Conservation (phyloP, 768 basidiomycete genomes). For the Trametes maxima region DNA sequence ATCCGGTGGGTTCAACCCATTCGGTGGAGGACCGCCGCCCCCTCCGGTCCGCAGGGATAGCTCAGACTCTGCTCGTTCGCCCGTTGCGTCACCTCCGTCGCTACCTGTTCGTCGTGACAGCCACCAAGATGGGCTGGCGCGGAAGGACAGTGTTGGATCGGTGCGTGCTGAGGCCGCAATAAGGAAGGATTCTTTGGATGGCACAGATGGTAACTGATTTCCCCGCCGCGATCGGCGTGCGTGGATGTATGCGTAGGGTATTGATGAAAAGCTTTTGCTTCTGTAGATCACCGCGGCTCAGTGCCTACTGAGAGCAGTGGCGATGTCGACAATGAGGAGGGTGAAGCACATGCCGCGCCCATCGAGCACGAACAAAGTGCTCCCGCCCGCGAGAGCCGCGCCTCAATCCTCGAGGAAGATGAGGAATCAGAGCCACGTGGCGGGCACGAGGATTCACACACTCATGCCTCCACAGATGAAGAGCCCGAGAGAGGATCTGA, state of each 20-base stretch:
- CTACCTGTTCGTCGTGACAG: conserved; percentile 23
- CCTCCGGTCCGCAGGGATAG: conserved; percentile 27
- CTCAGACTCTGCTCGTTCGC: conserved; percentile 23
- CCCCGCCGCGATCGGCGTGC: conserved; percentile 6
- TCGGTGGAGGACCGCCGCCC: conserved; percentile 36
- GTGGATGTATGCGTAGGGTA: conserved; percentile 26
- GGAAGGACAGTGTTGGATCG: conserved; percentile 27
- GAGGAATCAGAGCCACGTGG: conserved; percentile 21
- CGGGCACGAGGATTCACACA: conserved; percentile 10
- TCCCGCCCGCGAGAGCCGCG: no score
- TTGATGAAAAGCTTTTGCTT: conserved; percentile 24
- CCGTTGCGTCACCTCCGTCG: conserved; percentile 4
- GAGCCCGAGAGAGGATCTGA: background rate
- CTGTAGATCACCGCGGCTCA: conserved; percentile 20
- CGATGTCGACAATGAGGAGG: conserved; percentile 9
- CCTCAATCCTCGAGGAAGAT: conserved; percentile 13
- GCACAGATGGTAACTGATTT: conserved; percentile 33
- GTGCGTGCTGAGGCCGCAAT: conserved; percentile 16
- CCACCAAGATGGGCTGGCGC: conserved; percentile 11
- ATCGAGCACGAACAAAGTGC: background rate
- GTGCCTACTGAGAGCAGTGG: background rate
- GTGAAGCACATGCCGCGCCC: conserved; percentile 3
- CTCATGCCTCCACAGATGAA: background rate
- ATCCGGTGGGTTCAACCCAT: conserved; percentile 64
- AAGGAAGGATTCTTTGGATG: conserved; percentile 34